Base-by-base conservation (phyloP, 2,329 filamentous ascomycete genomes). In the Pseudocercospora fuligena region DNA sequence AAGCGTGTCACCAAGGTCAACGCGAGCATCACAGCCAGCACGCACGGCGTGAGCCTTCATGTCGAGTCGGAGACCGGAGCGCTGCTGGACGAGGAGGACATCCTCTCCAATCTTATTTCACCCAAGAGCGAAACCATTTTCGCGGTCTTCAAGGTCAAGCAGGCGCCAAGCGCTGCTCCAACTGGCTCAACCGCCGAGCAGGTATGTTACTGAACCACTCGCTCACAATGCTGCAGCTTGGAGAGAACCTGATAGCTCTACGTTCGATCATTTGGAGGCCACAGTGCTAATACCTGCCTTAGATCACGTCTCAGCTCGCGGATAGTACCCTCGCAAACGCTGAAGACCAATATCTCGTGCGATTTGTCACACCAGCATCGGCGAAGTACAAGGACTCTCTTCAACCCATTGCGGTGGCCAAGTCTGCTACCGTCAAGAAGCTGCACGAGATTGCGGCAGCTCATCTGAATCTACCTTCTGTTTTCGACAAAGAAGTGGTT, bases 31-130 rank as follows among this genome's bases (percentile, higher is more conserved):
- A 36, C 60, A 1, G 51, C 70, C 27, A 61, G 62, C 57, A 67
- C 69, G 14, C 72, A 72, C 46, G 25, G 63, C 36, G 67, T 67
- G 49, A 73, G 70, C 2, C 63, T 77, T 16, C 75, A 74, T 60
- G 67, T 75, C 46, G 60, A 62, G 14, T 58, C 49, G 12, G 63
- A 49, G 23, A 67, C 71, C 43, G 75, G 75, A 12, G 71, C 75
- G n/a, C 69, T 75, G 29, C 66, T 76, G 16, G 75, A 76, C 58
- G 40, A 25, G 3, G 67, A 73, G n/a, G 75, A 77, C 58, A 36
- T 72, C 4, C 69, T 78, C 9, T 66, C 67, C 1, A 71, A 76
- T 64, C 66, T 74, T 3, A 59, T 75, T 5, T 68, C 72, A 33
- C 61, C 67, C 5, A 65, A 64, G 29, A 63, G 23, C 6, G 75